Evolutionary conservation across 495 filamentous ascomycete species (phyloP).

Genomic region (Pseudomonodictys pantanalensis): DNA sequence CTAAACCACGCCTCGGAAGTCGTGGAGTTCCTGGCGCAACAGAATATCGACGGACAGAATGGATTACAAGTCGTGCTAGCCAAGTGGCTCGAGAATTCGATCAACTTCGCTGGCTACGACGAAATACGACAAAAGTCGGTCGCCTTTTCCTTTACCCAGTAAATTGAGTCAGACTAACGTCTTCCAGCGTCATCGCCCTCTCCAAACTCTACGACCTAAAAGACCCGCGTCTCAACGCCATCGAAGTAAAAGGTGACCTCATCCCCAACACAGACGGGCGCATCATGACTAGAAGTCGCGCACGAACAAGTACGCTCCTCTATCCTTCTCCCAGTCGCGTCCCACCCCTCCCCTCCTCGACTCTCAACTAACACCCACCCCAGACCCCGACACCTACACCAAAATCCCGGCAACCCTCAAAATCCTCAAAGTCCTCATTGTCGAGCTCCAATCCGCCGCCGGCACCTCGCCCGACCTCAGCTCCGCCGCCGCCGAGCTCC

Average conservation of each 20-base stretch:
- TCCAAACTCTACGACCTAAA: slow-evolving; percentile 84
- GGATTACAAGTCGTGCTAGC: slow-evolving; percentile 82
- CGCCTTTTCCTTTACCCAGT: background rate
- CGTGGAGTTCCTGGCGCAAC: slow-evolving; percentile 81
- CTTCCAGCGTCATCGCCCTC: slow-evolving; percentile 74
- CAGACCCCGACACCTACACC: slow-evolving; percentile 87
- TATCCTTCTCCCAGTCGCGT: background rate
- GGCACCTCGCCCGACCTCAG: slow-evolving; percentile 34
- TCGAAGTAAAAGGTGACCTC: slow-evolving; percentile 85
- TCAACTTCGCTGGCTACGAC: slow-evolving; percentile 94
- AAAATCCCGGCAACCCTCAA: slow-evolving; percentile 83
- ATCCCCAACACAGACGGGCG: slow-evolving; percentile 75
- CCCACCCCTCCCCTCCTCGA: no score
- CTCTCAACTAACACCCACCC: background rate
- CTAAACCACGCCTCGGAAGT: slow-evolving; percentile 83
- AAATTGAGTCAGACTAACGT: slow-evolving; percentile 39
- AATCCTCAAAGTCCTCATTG: slow-evolving; percentile 91
- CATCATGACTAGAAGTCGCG: slow-evolving; percentile 88
- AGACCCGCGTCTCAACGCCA: slow-evolving; percentile 74
- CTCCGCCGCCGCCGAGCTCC: slow-evolving; percentile 37
- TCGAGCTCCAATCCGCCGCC: slow-evolving; percentile 70
- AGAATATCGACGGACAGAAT: slow-evolving; percentile 69
- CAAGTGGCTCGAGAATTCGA: slow-evolving; percentile 96
- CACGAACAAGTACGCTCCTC: slow-evolving; percentile 60
- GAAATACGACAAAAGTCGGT: slow-evolving; percentile 90